Base-by-base conservation (phyloP, 495 filamentous ascomycete species). In the Mytilinidion resinicola region DNA sequence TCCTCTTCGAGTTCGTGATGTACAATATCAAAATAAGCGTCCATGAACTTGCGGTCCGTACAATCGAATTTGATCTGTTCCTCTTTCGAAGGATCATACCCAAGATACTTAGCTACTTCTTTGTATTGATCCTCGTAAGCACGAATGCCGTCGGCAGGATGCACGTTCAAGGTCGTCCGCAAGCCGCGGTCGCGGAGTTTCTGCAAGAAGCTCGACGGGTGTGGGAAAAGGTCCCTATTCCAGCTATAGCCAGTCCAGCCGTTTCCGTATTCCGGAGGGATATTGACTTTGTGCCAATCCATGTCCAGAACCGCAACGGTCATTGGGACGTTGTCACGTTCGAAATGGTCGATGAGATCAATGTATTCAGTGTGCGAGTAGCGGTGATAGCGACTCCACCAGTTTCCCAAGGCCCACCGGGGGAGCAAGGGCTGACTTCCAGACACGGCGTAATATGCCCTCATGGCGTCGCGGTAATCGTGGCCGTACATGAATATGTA, bases 241-340 rank as follows among this genome's bases (percentile, higher is more conserved):
- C 82, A 85, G 21, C 74, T 80, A 64, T 85, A 85, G 0, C 82
- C 82, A 0, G 82, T 85, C 82, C 82, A 85, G 8, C 68, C 68
- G 39, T 47, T 63, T 9, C 61, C 60, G 1, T 79, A 64, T 9
- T 74, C 68, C 7, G 57, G 57, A 20, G 56, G 51, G 7, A 77
- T 70, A 37, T 71, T 59, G 6, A 82, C 78, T 36, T 73, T 58
- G 68, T 85, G 82, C 82, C 82, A 85, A 64, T 84, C 82, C 80
- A 85, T 83, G 60, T 85, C 82, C 9, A 85, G 53, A 0, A 83
- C 79, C 10, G 71, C 78, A 7, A 82, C 81, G 20, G 67, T 75
- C 34, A 85, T 62, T 0, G 82, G 82, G n/a, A 84, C 76, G 0
- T 67, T 65, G 20, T 77, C 67, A 12, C 61, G 39, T 34, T 65